phyloP scores from a whole-genome alignment of 2,329 filamentous ascomycete species.

The Paecilomyces sp. region DNA sequence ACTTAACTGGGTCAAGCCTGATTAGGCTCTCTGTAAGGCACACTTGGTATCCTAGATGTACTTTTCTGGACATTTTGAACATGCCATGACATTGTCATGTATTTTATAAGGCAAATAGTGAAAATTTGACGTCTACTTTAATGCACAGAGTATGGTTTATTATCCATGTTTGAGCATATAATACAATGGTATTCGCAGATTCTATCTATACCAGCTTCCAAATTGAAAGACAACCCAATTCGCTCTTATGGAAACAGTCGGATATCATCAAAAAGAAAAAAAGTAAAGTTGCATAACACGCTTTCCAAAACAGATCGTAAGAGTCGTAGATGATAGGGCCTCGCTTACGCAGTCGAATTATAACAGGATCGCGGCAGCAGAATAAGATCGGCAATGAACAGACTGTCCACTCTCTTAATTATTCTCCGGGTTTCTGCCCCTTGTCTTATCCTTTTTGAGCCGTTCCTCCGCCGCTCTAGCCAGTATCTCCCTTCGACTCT shows the following conservation, averaged over 20 bases:
- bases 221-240: neutral
- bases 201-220: neutral
- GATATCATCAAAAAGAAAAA: conserved; percentile 1
- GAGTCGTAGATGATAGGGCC: neutral
- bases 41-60: neutral
- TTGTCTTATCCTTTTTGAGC: conserved; percentile 11
- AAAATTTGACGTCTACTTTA: too few relatives aligned
- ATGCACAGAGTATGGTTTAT: neutral
- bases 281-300: neutral
- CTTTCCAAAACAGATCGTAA: neutral
- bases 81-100: neutral
- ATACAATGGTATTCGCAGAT: neutral
- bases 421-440: conserved; percentile 9
- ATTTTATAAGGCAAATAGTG: too few relatives aligned
- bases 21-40: neutral
- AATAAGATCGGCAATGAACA: neutral
- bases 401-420: neutral
- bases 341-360: neutral
- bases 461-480: conserved; percentile 59
- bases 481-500: conserved; percentile 66
- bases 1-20: neutral
- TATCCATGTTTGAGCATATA: neutral
- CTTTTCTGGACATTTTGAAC: neutral
- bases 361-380: neutral
- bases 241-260: neutral